Evolutionary conservation across 306 rosid species (phyloP).

Genomic region (Ziziphus jujuba): DNA sequence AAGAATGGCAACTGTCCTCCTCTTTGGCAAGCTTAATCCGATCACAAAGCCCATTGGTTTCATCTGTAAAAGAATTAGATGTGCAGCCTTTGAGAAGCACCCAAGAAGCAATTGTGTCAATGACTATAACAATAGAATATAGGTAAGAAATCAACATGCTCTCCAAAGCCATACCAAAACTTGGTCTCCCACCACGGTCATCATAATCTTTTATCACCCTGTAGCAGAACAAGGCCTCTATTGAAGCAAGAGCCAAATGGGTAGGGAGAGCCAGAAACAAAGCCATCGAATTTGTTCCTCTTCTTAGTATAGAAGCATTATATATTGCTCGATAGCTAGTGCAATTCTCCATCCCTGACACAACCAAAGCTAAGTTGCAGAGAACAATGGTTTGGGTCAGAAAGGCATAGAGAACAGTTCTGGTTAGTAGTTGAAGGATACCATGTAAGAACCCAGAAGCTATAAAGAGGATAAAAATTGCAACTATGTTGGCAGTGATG

Average conservation of each 20-base stretch:
- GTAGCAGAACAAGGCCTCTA: constrained; percentile 14
- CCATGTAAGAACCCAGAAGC: not conserved
- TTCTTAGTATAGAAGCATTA: constrained; percentile 1
- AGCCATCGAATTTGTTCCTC: constrained; percentile 1
- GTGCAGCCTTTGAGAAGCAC: constrained; percentile 2
- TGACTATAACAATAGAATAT: constrained; percentile 3
- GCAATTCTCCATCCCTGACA: constrained; percentile 13
- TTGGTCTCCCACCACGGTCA: not conserved
- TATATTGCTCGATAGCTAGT: not conserved
- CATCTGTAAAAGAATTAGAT: too few species aligned
- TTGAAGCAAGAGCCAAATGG: constrained; percentile 12
- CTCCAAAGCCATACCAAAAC: constrained; percentile 6
- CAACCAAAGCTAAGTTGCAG: constrained; percentile 9
- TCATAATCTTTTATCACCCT: not conserved
- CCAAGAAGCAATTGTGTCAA: constrained; percentile 11
- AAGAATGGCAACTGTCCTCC: too few species aligned
- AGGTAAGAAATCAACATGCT: constrained; percentile 9
- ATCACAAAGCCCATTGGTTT: too few species aligned
- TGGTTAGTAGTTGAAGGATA: not conserved
- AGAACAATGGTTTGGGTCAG: not conserved
- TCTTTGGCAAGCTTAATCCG: too few species aligned
- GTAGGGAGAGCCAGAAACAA: not conserved
- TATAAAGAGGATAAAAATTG: constrained; percentile 4
- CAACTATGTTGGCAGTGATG: constrained; percentile 17
- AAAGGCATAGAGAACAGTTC: not conserved